Evolutionary conservation across 208 protist species (phyloP).

Genomic region (Acanthamoeba rhysodes): DNA sequence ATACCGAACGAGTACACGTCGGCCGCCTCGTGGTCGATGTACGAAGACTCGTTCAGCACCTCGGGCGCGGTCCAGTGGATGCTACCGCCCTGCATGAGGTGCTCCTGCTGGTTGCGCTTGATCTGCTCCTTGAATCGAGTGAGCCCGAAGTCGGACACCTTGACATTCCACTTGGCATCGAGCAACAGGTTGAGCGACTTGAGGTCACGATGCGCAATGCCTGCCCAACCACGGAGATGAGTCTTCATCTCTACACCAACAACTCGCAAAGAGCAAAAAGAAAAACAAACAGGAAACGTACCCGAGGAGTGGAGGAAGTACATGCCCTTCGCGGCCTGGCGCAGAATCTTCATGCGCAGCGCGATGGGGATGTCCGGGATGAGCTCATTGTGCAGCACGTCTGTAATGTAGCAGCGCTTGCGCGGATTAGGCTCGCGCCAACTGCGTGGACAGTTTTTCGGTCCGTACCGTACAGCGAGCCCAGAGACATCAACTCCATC

Average conservation of each 20-base stretch:
- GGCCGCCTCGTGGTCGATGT: constrained; percentile 25
- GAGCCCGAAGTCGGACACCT: constrained; percentile 33
- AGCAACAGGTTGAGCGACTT: constrained; percentile 50
- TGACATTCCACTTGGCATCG: constrained; percentile 40
- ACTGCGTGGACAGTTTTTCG: no score
- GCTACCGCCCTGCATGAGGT: neutral
- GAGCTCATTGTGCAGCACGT: neutral
- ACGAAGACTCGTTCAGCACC: neutral
- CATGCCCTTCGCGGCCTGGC: neutral
- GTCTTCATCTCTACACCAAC: no score
- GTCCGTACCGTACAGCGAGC: neutral
- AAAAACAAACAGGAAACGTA: neutral
- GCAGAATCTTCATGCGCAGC: neutral
- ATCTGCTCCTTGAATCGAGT: constrained; percentile 36
- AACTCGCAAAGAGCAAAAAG: neutral
- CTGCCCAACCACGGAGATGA: neutral
- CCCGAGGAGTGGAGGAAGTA: constrained; percentile 37
- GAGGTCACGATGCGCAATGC: constrained; percentile 14
- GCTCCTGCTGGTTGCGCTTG: neutral
- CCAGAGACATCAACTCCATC: neutral
- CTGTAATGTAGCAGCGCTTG: neutral
- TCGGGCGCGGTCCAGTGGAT: constrained; percentile 51
- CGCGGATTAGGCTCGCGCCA: no score
- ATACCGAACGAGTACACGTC: constrained; percentile 45
- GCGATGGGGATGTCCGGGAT: neutral